These are phyloP conservation scores for Cystoisospora suis DNA, from an alignment of 169 alveolate genomes.

Conservation along the genomic window DNA sequence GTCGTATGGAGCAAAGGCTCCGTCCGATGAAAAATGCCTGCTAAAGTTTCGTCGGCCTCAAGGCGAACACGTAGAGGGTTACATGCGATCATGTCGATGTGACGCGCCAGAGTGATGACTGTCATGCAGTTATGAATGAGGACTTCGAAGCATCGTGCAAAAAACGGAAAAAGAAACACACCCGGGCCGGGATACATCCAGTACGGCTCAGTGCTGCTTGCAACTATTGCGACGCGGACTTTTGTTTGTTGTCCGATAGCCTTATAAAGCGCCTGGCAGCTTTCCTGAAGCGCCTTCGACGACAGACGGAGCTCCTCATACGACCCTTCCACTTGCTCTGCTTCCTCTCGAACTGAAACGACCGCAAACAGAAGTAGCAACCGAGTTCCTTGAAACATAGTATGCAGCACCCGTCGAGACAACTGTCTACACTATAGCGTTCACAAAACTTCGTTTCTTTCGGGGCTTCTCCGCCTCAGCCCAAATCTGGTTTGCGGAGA, in stretches of 20 bases:
- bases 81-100: not conserved
- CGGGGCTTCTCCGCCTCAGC: no score
- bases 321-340: not conserved
- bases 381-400: no score
- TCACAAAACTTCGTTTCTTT: no score
- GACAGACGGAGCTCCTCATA: not conserved
- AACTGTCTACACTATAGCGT: no score
- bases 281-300: conserved; percentile 1
- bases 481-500: no score
- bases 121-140: conserved; percentile 32
- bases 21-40: not conserved
- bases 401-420: no score
- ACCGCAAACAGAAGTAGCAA: no score
- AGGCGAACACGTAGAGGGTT: conserved; percentile 6
- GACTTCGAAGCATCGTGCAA: conserved; percentile 30
- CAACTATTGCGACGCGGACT: conserved; percentile 9
- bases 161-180: conserved; percentile 20
- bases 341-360: not conserved
- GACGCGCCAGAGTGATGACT: not conserved
- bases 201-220: conserved; percentile 34
- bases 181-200: conserved; percentile 35
- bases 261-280: not conserved
- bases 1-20: conserved; percentile 21
- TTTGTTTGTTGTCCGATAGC: conserved; percentile 6
- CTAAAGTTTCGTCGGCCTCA: conserved; percentile 1